Percentiles rank a stretch among this genome's conserved stretches.
phyloP scores from a whole-genome alignment of 202 grass and related monocot species.

The Elaeis oleifera region DNA sequence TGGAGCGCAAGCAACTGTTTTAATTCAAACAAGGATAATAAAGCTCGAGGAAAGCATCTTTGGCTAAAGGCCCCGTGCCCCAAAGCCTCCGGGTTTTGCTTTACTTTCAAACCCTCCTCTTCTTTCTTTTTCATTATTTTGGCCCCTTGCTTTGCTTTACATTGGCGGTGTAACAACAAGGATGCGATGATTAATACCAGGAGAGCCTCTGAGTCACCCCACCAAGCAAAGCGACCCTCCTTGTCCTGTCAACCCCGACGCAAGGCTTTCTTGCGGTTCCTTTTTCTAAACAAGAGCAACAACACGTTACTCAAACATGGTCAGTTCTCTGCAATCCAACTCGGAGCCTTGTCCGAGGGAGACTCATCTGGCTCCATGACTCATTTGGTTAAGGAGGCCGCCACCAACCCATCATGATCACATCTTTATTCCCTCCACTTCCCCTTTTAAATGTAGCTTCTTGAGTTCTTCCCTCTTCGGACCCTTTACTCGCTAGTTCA shows the following conservation, averaged over 20 bases:
- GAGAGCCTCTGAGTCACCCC: too few species aligned
- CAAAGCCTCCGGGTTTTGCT: not conserved
- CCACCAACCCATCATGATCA: not conserved
- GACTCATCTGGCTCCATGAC: not conserved
- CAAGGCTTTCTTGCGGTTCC: too few species aligned
- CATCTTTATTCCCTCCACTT: conserved; percentile 15
- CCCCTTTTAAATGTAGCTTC: conserved; percentile 2
- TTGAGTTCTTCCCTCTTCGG: too few species aligned
- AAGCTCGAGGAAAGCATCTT: conserved; percentile 5
- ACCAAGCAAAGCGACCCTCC: too few species aligned
- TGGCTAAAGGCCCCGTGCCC: not conserved
- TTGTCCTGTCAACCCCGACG: too few species aligned
- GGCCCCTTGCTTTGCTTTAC: not conserved
- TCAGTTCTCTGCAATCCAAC: too few species aligned
- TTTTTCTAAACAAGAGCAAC: too few species aligned
- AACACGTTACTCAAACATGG: too few species aligned
- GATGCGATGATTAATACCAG: too few species aligned
- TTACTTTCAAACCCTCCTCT: not conserved
- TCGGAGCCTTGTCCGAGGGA: too few species aligned
- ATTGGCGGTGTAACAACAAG: not conserved
- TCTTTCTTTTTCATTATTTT: not conserved
- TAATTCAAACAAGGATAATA: not conserved
- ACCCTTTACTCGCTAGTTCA: too few species aligned
- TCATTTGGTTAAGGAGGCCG: not conserved
- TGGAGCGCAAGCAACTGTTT: not conserved